A percentile compares a stretch with the other conserved stretches of the same genome.
Conservation (phyloP, 768 basidiomycete genomes). For the Gautieria morchelliformis region DNA sequence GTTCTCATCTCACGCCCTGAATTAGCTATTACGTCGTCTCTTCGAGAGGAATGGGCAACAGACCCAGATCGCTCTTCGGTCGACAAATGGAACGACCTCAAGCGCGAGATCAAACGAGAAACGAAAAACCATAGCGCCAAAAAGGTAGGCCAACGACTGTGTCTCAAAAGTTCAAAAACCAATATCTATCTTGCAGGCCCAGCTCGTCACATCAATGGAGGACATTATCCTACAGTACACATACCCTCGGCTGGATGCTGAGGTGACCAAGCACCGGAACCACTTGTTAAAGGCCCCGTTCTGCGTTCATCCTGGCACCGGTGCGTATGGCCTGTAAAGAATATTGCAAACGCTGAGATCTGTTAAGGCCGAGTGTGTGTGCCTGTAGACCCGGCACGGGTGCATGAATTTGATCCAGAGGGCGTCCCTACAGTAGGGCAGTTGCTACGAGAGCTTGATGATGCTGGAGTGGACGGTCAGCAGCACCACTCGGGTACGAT, state of each 20-base stretch:
- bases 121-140: neutral
- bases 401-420: conserved; percentile 79
- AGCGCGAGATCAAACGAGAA: conserved; percentile 8
- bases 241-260: conserved; percentile 92
- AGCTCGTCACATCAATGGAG: conserved; percentile 49
- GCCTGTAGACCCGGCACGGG: conserved; percentile 66
- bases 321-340: conserved; percentile 18
- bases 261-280: conserved; percentile 95
- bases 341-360: neutral
- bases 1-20: neutral
- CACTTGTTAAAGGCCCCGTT: conserved; percentile 97
- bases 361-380: conserved; percentile 76
- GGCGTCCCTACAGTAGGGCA: conserved; percentile 79
- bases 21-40: conserved; percentile 30
- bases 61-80: conserved; percentile 45
- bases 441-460: conserved; percentile 73
- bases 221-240: conserved; percentile 91
- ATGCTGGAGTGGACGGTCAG: conserved; percentile 22
- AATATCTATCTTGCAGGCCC: conserved; percentile 14
- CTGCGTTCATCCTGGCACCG: conserved; percentile 89
- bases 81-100: conserved; percentile 67
- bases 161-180: neutral
- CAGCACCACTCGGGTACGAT: conserved; percentile 40
- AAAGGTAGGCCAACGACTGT: neutral
- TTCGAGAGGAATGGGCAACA: conserved; percentile 52